These are phyloP conservation scores for Rubia peregrina DNA, from an alignment of 305 asterid genomes.

Conservation along the genomic window DNA sequence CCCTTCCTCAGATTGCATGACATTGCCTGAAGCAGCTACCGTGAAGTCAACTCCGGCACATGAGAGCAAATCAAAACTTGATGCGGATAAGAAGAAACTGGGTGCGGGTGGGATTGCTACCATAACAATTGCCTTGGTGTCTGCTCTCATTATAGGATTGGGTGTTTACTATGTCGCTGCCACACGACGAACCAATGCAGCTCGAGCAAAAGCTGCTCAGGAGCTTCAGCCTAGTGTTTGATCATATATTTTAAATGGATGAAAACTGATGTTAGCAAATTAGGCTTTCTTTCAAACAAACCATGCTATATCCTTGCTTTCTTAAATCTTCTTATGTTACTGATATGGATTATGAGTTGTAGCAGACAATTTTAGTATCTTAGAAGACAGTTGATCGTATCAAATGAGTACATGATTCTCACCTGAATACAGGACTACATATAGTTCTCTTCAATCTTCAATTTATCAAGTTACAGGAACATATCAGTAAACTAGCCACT, in stretches of 20 bases:
- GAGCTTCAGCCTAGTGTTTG: slow-evolving; percentile 24
- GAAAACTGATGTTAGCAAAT: neutral
- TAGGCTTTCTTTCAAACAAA: neutral
- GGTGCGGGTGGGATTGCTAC: slow-evolving; percentile 48
- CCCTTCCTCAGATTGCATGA: slow-evolving; percentile 26
- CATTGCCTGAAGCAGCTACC: slow-evolving; percentile 52
- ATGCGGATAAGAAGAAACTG: slow-evolving; percentile 11
- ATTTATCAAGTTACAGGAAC: neutral
- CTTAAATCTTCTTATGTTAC: neutral
- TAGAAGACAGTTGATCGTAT: neutral
- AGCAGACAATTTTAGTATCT: neutral
- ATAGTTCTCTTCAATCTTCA: neutral
- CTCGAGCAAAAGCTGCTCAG: slow-evolving; percentile 27
- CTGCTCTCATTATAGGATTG: slow-evolving; percentile 35
- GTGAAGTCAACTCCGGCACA: slow-evolving; percentile 52
- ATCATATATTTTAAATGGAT: slow-evolving; percentile 1
- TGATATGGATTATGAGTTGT: slow-evolving; percentile 1
- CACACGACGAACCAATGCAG: slow-evolving; percentile 29
- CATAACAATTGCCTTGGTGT: slow-evolving; percentile 31
- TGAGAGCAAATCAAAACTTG: slow-evolving; percentile 22
- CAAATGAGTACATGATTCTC: neutral
- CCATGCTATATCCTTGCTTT: neutral
- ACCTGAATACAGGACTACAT: neutral
- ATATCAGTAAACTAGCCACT: neutral
- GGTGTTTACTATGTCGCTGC: slow-evolving; percentile 38